Evolutionary conservation across 78 protist genomes (phyloP), one percentile per base, ranked within the genome.

Genomic region (Dictyostelium capitatum): DNA sequence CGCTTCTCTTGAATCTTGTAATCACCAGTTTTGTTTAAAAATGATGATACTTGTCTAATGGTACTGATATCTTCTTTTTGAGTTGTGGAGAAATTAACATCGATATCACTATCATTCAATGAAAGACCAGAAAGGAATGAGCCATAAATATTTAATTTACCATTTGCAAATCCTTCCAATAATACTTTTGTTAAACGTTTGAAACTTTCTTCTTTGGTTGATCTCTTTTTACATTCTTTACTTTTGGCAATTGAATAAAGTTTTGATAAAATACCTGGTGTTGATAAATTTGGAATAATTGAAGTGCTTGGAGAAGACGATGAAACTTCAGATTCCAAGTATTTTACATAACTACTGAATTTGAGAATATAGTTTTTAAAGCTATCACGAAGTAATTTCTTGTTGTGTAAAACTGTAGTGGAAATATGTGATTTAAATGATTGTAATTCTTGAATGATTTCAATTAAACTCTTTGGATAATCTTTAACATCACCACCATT

Each of bases 91-190:
- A 82, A 30, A 41, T 73, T 59, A 1, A 83, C 81, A 72, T 83
- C 90, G 17, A 83, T 30, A 54, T 83, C 90, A 23, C 80, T 70
- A 2, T 28, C 53, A 5, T 9, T 74, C 15, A 51, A 11, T 30
- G 74, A 64, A 4, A 83, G 12, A n/a, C 90, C 90, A 72, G 47
- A 70, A 14, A 83, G 69, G 41, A 70, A 83, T 15, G 90, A 83
- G 5, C 90, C 90, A 54, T 67, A 83, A 11, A 56, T 43, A 4
- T 47, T 65, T 6, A 82, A 8, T 8, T 46, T 50, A 25, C 64
- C 51, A 23, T n/a, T 74, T 30, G 75, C 19, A 57, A 82, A 82
- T 14, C 57, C 25, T 7, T 12, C 19, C 11, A 23, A 15, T 14
- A 19, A 25, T 17, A 50, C 41, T 56, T 46, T 46, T 2, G 6